Conservation (phyloP, 305 asterid species). For the Fraxinus ornus region DNA sequence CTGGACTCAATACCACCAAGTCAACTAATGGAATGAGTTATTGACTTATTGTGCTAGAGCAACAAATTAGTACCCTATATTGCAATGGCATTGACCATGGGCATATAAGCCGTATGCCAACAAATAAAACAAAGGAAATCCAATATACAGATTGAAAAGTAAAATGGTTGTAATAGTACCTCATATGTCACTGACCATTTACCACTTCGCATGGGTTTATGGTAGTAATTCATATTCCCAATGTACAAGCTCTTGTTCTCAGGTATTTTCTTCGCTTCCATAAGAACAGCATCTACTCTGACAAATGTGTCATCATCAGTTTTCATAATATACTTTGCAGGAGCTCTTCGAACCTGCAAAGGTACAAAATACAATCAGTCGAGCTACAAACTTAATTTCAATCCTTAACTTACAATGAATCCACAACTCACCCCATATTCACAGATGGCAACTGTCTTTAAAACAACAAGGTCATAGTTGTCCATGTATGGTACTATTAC, state of each 20-base stretch:
- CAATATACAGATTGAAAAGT: not conserved
- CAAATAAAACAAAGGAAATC: not conserved
- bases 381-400: not conserved
- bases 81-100: not conserved
- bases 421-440: slow-evolving; percentile 70
- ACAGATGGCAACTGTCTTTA: slow-evolving; percentile 78
- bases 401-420: slow-evolving; percentile 8
- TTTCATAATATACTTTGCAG: slow-evolving; percentile 75
- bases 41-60: not conserved
- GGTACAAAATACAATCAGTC: slow-evolving; percentile 10
- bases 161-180: slow-evolving; percentile 35
- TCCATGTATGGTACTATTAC: slow-evolving; percentile 80
- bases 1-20: not conserved
- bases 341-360: slow-evolving; percentile 52
- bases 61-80: not conserved
- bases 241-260: slow-evolving; percentile 57
- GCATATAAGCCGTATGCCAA: not conserved
- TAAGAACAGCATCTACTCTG: slow-evolving; percentile 66
- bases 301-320: slow-evolving; percentile 87
- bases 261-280: slow-evolving; percentile 58
- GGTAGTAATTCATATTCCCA: slow-evolving; percentile 79
- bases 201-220: slow-evolving; percentile 73
- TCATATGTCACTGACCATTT: slow-evolving; percentile 88
- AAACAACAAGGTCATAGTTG: slow-evolving; percentile 80
- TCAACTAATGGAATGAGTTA: not conserved